These are phyloP conservation scores for baker's yeast (Saccharomyces cerevisiae) DNA, from an alignment of 805 yeast genomes.

Conservation along the genomic window DNA sequence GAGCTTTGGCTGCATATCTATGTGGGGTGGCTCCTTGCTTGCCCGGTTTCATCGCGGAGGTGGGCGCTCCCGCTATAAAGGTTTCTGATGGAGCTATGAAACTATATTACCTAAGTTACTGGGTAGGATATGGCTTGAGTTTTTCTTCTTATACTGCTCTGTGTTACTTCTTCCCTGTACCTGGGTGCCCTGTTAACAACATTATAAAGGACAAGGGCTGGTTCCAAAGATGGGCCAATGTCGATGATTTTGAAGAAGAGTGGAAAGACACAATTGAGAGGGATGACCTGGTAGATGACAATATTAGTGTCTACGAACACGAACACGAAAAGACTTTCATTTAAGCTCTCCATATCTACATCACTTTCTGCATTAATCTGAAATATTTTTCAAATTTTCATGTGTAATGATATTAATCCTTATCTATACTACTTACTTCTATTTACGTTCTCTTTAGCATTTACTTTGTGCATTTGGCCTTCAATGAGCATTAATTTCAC, in stretches of 20 bases:
- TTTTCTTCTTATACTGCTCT: slow-evolving; percentile 46
- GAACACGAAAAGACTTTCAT: slow-evolving; percentile 1
- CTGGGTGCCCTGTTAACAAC: slow-evolving; percentile 33
- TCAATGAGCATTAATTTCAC: neutral
- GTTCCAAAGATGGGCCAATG: slow-evolving; percentile 54
- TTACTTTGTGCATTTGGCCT: neutral
- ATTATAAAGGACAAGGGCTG: slow-evolving; percentile 46
- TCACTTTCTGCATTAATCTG: neutral
- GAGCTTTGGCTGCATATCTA: slow-evolving; percentile 62
- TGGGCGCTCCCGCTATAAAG: slow-evolving; percentile 45
- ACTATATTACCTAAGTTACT: slow-evolving; percentile 63
- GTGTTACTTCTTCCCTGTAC: slow-evolving; percentile 46
- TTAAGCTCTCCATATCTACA: neutral
- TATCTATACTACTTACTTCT: neutral
- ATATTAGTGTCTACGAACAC: slow-evolving; percentile 1
- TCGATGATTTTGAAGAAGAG: slow-evolving; percentile 49
- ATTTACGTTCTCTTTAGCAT: neutral
- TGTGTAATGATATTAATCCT: neutral
- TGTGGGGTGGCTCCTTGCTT: slow-evolving; percentile 34
- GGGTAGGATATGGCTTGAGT: slow-evolving; percentile 63
- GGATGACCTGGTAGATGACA: slow-evolving; percentile 1
- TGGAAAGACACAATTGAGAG: slow-evolving; percentile 11
- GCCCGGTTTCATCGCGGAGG: slow-evolving; percentile 39
- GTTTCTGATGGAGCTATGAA: slow-evolving; percentile 67
- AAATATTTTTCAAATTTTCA: neutral